phyloP scores from a whole-genome alignment of 306 rosid genomes.

The Casuarina glauca region DNA sequence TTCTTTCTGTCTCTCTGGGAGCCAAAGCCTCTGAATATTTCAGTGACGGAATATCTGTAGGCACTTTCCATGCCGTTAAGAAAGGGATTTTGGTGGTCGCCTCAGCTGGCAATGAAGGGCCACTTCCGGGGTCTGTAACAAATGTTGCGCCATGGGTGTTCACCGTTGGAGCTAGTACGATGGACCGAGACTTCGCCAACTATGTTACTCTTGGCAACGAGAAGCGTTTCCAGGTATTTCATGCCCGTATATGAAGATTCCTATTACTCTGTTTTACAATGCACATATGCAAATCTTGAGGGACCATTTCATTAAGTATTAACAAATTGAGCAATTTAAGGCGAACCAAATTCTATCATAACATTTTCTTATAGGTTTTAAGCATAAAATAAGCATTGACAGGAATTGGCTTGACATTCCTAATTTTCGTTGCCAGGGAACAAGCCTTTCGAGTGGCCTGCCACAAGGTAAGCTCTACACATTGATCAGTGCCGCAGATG shows the following conservation, averaged over 20 bases:
- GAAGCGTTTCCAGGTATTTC: not conserved
- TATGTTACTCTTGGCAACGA: conserved; percentile 46
- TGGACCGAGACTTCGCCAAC: conserved; percentile 44
- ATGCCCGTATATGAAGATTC: no score
- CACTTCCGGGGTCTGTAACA: conserved; percentile 33
- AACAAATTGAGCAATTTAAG: no score
- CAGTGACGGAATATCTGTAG: conserved; percentile 40
- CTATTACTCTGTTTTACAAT: no score
- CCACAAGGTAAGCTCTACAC: conserved; percentile 46
- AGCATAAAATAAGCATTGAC: not conserved
- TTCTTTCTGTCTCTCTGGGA: conserved; percentile 54
- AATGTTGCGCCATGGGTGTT: conserved; percentile 70
- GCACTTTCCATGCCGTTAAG: conserved; percentile 60
- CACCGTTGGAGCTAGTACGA: conserved; percentile 78
- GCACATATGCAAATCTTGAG: no score
- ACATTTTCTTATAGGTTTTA: no score
- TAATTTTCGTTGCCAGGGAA: conserved; percentile 44
- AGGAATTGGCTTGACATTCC: not conserved
- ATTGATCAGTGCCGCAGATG: conserved; percentile 39
- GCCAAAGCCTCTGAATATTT: conserved; percentile 10
- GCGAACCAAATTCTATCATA: no score
- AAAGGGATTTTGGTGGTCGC: conserved; percentile 43
- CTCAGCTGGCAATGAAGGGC: conserved; percentile 70
- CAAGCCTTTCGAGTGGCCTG: conserved; percentile 49
- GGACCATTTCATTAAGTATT: no score